Base-by-base conservation (phyloP, 2,329 filamentous ascomycete species). In the Colletotrichum neosansevieriae region DNA sequence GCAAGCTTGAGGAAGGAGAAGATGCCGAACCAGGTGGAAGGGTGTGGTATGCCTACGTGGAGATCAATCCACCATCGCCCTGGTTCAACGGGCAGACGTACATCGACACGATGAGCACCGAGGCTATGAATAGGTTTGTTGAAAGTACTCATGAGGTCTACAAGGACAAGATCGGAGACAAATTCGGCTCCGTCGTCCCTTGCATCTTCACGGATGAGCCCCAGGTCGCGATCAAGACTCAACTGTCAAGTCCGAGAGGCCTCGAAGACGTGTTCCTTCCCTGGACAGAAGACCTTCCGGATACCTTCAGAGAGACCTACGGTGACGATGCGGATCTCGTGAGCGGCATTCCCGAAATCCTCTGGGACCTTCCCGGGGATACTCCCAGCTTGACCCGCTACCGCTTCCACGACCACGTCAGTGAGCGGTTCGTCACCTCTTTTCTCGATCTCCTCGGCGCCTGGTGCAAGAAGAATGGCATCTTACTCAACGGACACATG, bases 181-280 rank as follows among this genome's bases (percentile, higher is more conserved):
- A 71, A 17, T 78, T 78, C 49, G 76, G 76, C 0, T 71, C 69
- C 1, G 71, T 67, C 2, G 71, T 77, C 5, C 76, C 76, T 2
- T 76, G 75, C 49, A 77, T 77, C 15, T 77, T 76, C 21, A 77
- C 75, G 4, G 76, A 78, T 53, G 76, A 78, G 42, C 76, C 76
- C 2, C 75, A 77, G 61, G 77, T 78, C 21, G 72, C 76, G 4
- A 74, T 71, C 4, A 78, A 78, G 63, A 76, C 71, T 7, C 73
- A 73, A 19, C 70, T 78, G 1, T 71, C 71, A 10, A 72, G 71
- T 49, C 74, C 76, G 0, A 63, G 56, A 44, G 69, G 68, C 6
- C 38, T 45, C 11, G 58, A 74, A 29, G 76, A 77, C 60, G 62
- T 76, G 17, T 76, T 76, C 45, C 56, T 78, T 3, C 76, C 76